Evolutionary conservation across 1,139 yeast species (phyloP), one percentile per base, ranked within the genome.

Genomic region (Suhomyces panamericanus): DNA sequence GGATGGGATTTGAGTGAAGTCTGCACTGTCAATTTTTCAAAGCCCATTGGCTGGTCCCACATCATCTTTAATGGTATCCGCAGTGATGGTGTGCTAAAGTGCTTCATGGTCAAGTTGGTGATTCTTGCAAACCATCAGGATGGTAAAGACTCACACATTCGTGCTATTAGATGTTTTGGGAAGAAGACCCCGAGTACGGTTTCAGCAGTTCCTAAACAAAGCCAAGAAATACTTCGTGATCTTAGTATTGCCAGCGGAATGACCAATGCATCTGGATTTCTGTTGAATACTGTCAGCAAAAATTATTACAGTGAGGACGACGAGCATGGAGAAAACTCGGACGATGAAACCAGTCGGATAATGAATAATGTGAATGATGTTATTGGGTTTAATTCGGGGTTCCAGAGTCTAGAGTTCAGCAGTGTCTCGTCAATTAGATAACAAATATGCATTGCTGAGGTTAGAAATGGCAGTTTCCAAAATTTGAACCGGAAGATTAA

Each of bases 131-230:
- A 93, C 59, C 97, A 90, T 58, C 98, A 91, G 60, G 93, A 89
- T 60, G 99, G 99, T 38, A 93, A 93, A 60, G 99, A 95, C 63
- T 85, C 96, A 2, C 98, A 90, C 62, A 73, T 95, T 7, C 66
- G 99, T 42, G 87, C 93, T 0, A 73, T 93, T 73, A 79, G 63
- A 59, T 86, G 75, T 47, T 70, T 67, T 55, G 75, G 76, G 4
- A 69, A 65, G 49, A 70, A 69, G 46, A 49, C 66, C 3, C 39
- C 55, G 6, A 48, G 33, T 32, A 9, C 48, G 17, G 35, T n/a
- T n/a, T 27, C 32, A 16, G 12, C 35, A 14, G 29, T 26, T 12
- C 40, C 45, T 4, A 38, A 32, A 11, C 38, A 37, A 5, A 35
- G 24, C 26, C 42, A 39, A 6, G 70, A 66, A 29, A 53, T 67